Conservation (phyloP, 305 asterid species). For the Solanum hybrid region DNA sequence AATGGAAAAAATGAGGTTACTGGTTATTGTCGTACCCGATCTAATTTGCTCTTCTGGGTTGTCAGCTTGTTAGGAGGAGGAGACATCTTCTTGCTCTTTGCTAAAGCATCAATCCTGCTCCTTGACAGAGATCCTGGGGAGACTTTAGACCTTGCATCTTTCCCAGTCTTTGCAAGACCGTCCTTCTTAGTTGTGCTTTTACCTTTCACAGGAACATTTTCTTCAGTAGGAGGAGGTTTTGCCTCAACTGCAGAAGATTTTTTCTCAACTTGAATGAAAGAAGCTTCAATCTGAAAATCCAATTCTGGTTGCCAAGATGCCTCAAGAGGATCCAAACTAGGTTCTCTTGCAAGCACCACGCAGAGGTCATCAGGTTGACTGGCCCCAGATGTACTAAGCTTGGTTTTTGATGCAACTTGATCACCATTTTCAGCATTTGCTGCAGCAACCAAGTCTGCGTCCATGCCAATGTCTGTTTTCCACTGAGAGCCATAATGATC, state of each 20-base stretch:
- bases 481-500: constrained; percentile 41
- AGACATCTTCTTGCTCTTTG: constrained; percentile 47
- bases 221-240: constrained; percentile 20
- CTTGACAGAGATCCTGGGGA: constrained; percentile 26
- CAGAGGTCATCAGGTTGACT: constrained; percentile 66
- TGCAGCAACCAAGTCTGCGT: constrained; percentile 27
- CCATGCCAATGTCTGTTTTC: constrained; percentile 60
- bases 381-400: constrained; percentile 7
- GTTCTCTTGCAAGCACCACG: constrained; percentile 53
- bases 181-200: constrained; percentile 29
- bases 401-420: constrained; percentile 15
- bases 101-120: constrained; percentile 24
- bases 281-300: constrained; percentile 60
- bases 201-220: constrained; percentile 28
- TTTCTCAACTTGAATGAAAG: constrained; percentile 34
- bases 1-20: neutral
- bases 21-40: constrained; percentile 34
- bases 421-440: constrained; percentile 23
- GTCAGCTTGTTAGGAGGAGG: constrained; percentile 37
- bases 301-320: constrained; percentile 62
- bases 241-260: constrained; percentile 24
- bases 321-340: constrained; percentile 31
- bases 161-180: constrained; percentile 9
- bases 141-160: constrained; percentile 27
- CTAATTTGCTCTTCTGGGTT: constrained; percentile 54